Base-by-base conservation (phyloP, 805 yeast species). In the Metschnikowia continentalis region DNA sequence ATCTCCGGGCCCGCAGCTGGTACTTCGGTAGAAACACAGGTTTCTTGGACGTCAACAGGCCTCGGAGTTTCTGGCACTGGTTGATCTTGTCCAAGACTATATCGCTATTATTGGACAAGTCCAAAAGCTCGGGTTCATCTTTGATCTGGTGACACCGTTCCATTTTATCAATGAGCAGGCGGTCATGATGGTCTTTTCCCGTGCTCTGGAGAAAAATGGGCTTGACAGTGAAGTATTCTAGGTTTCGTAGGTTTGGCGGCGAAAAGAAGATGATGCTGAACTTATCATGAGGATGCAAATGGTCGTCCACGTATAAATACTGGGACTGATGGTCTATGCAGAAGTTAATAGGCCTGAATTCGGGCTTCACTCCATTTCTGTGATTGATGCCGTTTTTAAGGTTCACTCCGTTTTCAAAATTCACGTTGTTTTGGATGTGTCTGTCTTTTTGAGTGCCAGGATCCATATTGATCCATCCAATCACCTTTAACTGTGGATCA, bases 141-240 rank as follows among this genome's bases (percentile, higher is more conserved):
- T 15, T 20, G 17, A 13, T 32, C 14, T 14, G 35, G 14, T 52
- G 53, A 17, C 41, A 23, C 30, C 13, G 45, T 23, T 36, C 53
- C n/a, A 54, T 20, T 17, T 46, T 48, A n/a, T 46, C 50, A 23
- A 46, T 45, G 2, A 44, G 30, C 5, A 45, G 11, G 6, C 23
- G 47, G 15, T 23, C 32, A 37, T 42, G 32, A 6, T 23, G 33
- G 14, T 54, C 60, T 14, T 50, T 53, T 17, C 50, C 54, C 57
- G 76, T 74, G 3, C 78, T 75, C 55, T 84, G 85, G 8, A 90
- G 74, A 3, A 81, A 69, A 3, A 90, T 86, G 0, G 96, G 95
- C n/a, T 76, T 70, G 3, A 84, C 63, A 0, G 97, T 84, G 56
- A 81, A 86, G 63, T 87, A 89, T 57, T 90, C 96, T 74, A 91